phyloP scores from a whole-genome alignment of 768 basidiomycete genomes.

The Podaxis mareebaensis region DNA sequence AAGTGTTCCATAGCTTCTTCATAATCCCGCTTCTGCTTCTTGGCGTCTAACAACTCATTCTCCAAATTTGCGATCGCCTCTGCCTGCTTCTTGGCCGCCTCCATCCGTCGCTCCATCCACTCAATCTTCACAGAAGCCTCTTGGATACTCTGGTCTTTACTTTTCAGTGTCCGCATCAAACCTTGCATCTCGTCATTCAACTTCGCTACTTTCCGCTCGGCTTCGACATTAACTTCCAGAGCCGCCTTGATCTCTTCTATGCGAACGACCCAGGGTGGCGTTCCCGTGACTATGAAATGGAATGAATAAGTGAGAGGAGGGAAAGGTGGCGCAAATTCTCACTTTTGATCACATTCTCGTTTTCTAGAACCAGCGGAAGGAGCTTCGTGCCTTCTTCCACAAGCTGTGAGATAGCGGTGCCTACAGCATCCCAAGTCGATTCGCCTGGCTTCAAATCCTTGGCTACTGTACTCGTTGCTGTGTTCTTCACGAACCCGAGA shows the following conservation, averaged over 20 bases:
- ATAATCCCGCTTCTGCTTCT: conserved; percentile 87
- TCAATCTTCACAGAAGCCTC: conserved; percentile 92
- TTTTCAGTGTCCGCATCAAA: conserved; percentile 78
- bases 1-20: conserved; percentile 94
- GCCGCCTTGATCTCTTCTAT: conserved; percentile 81
- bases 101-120: conserved; percentile 91
- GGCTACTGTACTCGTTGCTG: conserved; percentile 67
- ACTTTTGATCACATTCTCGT: conserved; percentile 82
- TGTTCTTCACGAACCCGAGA: conserved; percentile 70
- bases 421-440: conserved; percentile 78
- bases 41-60: conserved; percentile 71
- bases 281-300: conserved; percentile 56
- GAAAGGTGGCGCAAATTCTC: conserved; percentile 25
- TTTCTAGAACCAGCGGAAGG: conserved; percentile 69
- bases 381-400: conserved; percentile 70
- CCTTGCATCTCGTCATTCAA: conserved; percentile 90
- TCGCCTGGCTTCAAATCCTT: conserved; percentile 65
- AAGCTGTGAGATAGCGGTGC: conserved; percentile 66
- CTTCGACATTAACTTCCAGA: conserved; percentile 86
- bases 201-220: conserved; percentile 83
- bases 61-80: conserved; percentile 85
- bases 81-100: conserved; percentile 87
- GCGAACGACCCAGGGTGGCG: conserved; percentile 83
- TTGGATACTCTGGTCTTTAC: conserved; percentile 89
- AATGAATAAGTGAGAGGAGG: conserved; percentile 1